Conservation (phyloP, 1,284 basidiomycete genomes). For the Cryptococcus depauperatus region DNA sequence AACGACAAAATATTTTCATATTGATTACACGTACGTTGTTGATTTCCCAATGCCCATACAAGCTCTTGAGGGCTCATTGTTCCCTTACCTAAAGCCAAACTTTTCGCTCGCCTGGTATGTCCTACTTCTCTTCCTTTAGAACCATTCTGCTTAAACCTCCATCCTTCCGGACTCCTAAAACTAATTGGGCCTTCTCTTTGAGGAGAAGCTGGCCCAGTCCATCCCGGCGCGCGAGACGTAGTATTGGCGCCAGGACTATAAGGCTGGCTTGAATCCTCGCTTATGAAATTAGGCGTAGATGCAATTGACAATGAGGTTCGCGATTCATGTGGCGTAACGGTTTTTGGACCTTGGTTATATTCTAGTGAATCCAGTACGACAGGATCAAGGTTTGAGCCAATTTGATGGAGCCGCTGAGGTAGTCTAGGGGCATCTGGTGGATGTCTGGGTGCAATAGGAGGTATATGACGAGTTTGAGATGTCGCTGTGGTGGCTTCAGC, state of each 20-base stretch:
- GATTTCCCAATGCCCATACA: conserved; percentile 38
- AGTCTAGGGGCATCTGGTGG: not conserved
- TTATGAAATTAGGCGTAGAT: conserved; percentile 3
- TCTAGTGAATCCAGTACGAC: too few species aligned
- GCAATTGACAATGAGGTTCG: conserved; percentile 5
- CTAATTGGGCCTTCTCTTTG: conserved; percentile 11
- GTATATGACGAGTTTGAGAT: conserved; percentile 11
- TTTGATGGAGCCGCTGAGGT: conserved; percentile 11
- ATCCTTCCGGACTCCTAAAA: conserved; percentile 28
- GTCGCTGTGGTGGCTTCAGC: conserved; percentile 8
- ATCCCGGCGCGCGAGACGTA: conserved; percentile 21
- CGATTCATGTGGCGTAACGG: conserved; percentile 6
- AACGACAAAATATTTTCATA: too few species aligned
- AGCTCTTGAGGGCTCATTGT: conserved; percentile 39
- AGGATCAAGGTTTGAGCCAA: conserved; percentile 17
- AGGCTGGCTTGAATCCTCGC: conserved; percentile 8
- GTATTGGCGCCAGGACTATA: conserved; percentile 30
- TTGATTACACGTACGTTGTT: too few species aligned
- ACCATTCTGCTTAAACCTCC: conserved; percentile 14
- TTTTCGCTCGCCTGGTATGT: conserved; percentile 26
- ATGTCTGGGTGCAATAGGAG: conserved; percentile 1
- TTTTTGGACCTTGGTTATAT: too few species aligned
- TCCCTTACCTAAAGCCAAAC: conserved; percentile 34
- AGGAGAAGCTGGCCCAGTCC: conserved; percentile 15
- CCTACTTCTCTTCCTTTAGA: conserved; percentile 8